phyloP scores from a whole-genome alignment of 495 filamentous ascomycete genomes.

The Penicillium ochrochloron region DNA sequence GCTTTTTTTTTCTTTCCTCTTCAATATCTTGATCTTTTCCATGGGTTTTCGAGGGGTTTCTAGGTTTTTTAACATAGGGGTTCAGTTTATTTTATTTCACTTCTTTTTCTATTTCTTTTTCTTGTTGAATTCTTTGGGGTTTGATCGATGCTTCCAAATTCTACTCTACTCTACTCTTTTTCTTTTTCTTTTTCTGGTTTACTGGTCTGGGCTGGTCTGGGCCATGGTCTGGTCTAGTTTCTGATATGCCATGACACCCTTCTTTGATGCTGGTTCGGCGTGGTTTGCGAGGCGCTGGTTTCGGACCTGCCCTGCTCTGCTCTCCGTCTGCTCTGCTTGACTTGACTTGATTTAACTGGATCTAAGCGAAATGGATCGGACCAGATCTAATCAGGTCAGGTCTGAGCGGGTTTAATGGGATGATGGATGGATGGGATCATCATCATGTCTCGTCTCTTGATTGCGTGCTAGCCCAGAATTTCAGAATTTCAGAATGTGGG shows the following conservation, averaged over 20 bases:
- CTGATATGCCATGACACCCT: not conserved
- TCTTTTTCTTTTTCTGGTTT: not conserved
- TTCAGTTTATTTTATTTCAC: not conserved
- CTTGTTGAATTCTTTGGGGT: not conserved
- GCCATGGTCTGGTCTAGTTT: not conserved
- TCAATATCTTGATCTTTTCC: not conserved
- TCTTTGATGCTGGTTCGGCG: not conserved
- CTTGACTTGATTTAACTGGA: not conserved
- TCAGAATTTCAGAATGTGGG: constrained; percentile 13
- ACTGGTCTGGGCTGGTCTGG: too few relatives aligned
- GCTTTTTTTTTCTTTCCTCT: not conserved
- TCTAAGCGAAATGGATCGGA: not conserved
- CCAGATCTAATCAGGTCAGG: not conserved
- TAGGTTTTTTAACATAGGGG: not conserved
- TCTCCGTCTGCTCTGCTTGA: not conserved
- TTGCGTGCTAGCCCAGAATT: constrained; percentile 15
- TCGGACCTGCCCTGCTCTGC: not conserved
- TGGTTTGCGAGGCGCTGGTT: not conserved
- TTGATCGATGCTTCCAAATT: not conserved
- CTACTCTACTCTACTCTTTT: not conserved
- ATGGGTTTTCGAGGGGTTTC: too few relatives aligned
- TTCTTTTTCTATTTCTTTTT: not conserved
- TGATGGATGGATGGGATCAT: not conserved
- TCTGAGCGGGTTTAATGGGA: not conserved
- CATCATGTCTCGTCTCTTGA: not conserved